Evolutionary conservation across 2,329 filamentous ascomycete genomes (phyloP).

Genomic region (Fusarium nanum): DNA sequence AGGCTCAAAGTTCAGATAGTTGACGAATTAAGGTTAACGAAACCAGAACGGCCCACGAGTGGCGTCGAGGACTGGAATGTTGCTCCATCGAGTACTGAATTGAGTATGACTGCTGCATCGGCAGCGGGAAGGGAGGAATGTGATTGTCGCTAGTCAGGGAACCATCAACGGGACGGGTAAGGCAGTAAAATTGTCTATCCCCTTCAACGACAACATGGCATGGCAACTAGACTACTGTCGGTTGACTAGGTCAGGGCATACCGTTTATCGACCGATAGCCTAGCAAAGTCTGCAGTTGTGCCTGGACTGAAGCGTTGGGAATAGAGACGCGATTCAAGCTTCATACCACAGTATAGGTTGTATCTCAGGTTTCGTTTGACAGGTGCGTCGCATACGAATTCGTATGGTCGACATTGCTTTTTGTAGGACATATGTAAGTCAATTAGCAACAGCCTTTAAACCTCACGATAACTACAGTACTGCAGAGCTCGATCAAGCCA

Average conservation of each 20-base stretch:
- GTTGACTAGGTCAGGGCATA: constrained; percentile 10
- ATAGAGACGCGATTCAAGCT: constrained; percentile 3
- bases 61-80: constrained; percentile 41
- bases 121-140: constrained; percentile 39
- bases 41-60: constrained; percentile 29
- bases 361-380: neutral
- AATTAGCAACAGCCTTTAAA: neutral
- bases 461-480: neutral
- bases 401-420: neutral
- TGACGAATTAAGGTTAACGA: constrained; percentile 36
- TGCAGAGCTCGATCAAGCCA: neutral
- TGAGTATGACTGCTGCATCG: constrained; percentile 20
- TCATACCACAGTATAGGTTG: constrained; percentile 5
- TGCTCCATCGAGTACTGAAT: constrained; percentile 20
- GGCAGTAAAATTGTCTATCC: constrained; percentile 21
- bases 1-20: constrained; percentile 25
- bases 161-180: constrained; percentile 39
- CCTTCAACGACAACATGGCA: constrained; percentile 22
- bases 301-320: constrained; percentile 3
- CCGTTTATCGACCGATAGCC: constrained; percentile 10
- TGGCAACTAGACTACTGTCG: constrained; percentile 8
- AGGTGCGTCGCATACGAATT: neutral
- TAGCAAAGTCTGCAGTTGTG: constrained; percentile 23
- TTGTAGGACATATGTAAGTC: neutral
- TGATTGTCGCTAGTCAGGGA: constrained; percentile 41